A percentile compares a stretch with the other conserved stretches of the same genome.
phyloP scores from a whole-genome alignment of 2,329 filamentous ascomycete species.

The Cladophialophora chaetospira region DNA sequence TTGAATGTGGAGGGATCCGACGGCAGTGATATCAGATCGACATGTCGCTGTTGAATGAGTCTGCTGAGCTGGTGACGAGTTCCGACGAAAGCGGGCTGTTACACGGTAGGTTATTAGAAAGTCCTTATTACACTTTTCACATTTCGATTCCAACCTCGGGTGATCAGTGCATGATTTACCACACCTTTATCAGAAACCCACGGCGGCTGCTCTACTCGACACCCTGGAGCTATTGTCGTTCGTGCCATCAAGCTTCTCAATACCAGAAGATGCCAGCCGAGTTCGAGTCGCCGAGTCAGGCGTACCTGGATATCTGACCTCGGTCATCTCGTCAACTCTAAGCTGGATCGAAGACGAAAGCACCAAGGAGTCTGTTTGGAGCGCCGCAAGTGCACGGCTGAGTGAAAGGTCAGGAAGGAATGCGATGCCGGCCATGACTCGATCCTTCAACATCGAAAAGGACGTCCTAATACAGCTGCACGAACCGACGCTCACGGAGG shows the following conservation, averaged over 20 bases:
- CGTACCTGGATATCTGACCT: conserved; percentile 50
- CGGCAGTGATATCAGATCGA: not conserved
- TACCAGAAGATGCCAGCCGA: conserved; percentile 34
- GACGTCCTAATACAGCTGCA: conserved; percentile 70
- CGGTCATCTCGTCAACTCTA: conserved; percentile 49
- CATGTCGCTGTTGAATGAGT: not conserved
- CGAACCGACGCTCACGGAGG: conserved; percentile 84
- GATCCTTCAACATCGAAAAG: conserved; percentile 58
- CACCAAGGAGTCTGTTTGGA: conserved; percentile 60
- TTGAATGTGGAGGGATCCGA: not conserved
- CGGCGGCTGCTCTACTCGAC: conserved; percentile 63
- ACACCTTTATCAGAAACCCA: conserved; percentile 77
- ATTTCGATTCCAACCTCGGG: conserved; percentile 11
- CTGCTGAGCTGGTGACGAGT: not conserved
- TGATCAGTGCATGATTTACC: conserved; percentile 68
- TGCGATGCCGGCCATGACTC: conserved; percentile 65
- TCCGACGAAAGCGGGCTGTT: conserved; percentile 3
- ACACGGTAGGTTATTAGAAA: conserved; percentile 22
- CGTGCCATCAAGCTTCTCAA: conserved; percentile 56
- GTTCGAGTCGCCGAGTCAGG: conserved; percentile 43
- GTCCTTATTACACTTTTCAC: conserved; percentile 4
- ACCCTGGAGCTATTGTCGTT: conserved; percentile 68
- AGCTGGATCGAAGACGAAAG: conserved; percentile 50
- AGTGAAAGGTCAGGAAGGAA: conserved; percentile 82
- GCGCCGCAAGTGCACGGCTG: conserved; percentile 74